Conservation (phyloP, 1,139 yeast genomes). For the Diutina mesorugosa region DNA sequence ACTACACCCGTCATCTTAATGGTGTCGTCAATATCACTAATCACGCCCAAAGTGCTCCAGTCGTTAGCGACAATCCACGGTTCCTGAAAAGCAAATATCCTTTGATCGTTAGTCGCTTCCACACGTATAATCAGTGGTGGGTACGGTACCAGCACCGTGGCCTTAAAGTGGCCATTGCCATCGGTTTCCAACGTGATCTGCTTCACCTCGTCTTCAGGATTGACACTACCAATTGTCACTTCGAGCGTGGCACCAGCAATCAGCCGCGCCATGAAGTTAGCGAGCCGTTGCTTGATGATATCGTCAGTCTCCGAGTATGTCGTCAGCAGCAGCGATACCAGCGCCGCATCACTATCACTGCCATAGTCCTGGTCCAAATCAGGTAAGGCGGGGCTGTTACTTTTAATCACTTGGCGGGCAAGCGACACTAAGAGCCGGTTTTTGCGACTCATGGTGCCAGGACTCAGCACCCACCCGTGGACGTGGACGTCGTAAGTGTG, state of each 20-base stretch:
- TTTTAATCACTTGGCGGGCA: constrained; percentile 56
- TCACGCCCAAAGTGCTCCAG: constrained; percentile 41
- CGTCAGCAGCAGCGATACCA: not conserved
- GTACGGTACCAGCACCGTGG: constrained; percentile 36
- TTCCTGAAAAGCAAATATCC: constrained; percentile 33
- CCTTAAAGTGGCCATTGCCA: constrained; percentile 43
- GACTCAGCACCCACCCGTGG: constrained; percentile 63
- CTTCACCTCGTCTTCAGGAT: constrained; percentile 4
- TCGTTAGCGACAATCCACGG: constrained; percentile 18
- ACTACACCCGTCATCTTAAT: constrained; percentile 81
- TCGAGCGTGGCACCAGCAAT: constrained; percentile 41
- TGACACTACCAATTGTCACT: constrained; percentile 35
- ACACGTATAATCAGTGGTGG: constrained; percentile 39
- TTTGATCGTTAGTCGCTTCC: constrained; percentile 28
- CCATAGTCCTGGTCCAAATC: not conserved
- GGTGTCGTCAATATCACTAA: constrained; percentile 93
- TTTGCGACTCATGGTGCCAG: constrained; percentile 59
- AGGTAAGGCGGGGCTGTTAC: constrained; percentile 7
- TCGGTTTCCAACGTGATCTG: constrained; percentile 34
- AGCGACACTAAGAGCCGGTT: constrained; percentile 56
- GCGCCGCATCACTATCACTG: not conserved
- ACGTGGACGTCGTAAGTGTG: constrained; percentile 41
- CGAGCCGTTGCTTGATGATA: constrained; percentile 39
- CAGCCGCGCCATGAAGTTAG: constrained; percentile 47
- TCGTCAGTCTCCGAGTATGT: constrained; percentile 14